Conservation (phyloP, 441 rosid species). For the Isatis lusitanica region DNA sequence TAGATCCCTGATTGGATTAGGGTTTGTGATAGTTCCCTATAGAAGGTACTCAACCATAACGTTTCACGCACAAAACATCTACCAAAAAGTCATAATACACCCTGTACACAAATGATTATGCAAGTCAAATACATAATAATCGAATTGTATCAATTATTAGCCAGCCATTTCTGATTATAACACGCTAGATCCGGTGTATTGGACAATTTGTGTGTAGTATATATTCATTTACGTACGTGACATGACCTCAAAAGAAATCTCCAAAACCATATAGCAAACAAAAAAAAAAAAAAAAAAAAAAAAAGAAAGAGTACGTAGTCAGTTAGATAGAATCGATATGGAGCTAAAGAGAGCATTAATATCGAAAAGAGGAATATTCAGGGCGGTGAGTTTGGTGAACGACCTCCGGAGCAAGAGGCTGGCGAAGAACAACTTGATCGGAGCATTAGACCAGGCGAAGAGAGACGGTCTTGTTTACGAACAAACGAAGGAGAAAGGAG, state of each 20-base stretch:
- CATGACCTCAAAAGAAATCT: background rate
- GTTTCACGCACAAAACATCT: no score
- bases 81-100: no score
- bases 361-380: constrained; percentile 4
- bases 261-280: background rate
- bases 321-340: background rate
- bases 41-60: no score
- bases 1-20: no score
- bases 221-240: background rate
- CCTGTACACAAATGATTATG: background rate
- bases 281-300: no score
- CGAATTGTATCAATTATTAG: background rate
- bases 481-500: constrained; percentile 5
- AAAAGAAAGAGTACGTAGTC: background rate
- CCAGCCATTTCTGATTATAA: constrained; percentile 4
- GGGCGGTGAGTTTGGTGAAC: constrained; percentile 3
- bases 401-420: background rate
- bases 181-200: background rate
- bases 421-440: background rate
- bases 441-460: background rate
- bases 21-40: no score
- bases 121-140: background rate
- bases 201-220: background rate
- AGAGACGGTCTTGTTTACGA: background rate
- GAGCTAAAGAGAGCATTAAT: constrained; percentile 4